Conservation (phyloP, 164 flowering plant species). For the Nymphaea colorata region DNA sequence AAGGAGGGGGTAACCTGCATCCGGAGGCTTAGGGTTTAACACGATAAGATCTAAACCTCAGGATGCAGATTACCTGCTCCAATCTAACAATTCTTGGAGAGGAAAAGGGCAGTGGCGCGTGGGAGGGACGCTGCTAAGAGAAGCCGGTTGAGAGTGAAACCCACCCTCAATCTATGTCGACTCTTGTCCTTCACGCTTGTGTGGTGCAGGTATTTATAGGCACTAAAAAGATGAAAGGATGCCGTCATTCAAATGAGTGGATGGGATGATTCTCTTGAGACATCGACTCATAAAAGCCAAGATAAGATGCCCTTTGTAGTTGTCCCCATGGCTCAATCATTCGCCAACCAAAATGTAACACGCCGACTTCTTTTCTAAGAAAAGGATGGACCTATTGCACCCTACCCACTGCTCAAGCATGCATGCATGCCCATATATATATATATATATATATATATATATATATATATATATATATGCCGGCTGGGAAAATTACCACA, state of each 20-base stretch:
- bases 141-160: background rate
- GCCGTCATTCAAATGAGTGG: background rate
- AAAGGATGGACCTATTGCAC: background rate
- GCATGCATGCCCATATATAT: background rate
- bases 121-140: background rate
- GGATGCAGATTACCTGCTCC: conserved; percentile 9
- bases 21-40: conserved; percentile 6
- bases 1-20: conserved; percentile 10
- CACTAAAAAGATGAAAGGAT: background rate
- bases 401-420: background rate
- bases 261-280: background rate
- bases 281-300: background rate
- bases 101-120: background rate
- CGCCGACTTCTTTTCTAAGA: background rate
- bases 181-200: background rate
- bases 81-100: background rate
- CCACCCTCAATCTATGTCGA: background rate
- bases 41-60: conserved; percentile 3
- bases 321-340: background rate
- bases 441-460: too few relatives aligned
- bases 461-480: too few relatives aligned
- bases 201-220: background rate
- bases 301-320: background rate
- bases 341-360: background rate
- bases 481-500: too few relatives aligned